phyloP scores from a whole-genome alignment of 192 early-diverging fungal species.

The Haplosporangium gracile region DNA sequence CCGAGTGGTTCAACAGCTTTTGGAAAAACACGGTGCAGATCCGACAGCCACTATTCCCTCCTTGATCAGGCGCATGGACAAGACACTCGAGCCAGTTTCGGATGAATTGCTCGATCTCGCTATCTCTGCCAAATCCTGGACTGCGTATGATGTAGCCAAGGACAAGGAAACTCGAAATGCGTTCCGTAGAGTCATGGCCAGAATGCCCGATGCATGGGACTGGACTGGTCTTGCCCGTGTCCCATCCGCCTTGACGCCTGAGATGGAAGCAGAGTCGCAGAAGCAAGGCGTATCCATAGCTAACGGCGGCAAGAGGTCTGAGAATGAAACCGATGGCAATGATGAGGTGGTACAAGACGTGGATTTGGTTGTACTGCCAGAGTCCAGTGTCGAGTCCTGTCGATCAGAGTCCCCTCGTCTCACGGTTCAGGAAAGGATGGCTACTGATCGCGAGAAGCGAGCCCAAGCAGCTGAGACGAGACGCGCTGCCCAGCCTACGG shows the following conservation, averaged over 20 bases:
- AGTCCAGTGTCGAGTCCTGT: neutral
- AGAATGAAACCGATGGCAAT: constrained; percentile 67
- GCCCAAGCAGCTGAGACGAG: constrained; percentile 83
- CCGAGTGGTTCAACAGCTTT: constrained; percentile 70
- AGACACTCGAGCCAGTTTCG: neutral
- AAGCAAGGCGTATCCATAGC: constrained; percentile 70
- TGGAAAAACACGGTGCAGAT: constrained; percentile 74
- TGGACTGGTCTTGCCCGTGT: constrained; percentile 65
- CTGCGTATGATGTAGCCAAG: constrained; percentile 75
- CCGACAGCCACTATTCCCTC: constrained; percentile 62
- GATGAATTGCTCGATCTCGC: neutral
- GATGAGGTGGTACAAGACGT: constrained; percentile 37
- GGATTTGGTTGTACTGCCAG: constrained; percentile 54
- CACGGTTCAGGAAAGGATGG: constrained; percentile 74
- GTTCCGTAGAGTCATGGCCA: constrained; percentile 75
- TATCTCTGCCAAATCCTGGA: constrained; percentile 10
- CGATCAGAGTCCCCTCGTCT: constrained; percentile 52
- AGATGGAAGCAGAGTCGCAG: constrained; percentile 73
- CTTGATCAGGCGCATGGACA: neutral
- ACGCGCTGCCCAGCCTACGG: constrained; percentile 13
- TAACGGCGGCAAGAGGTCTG: constrained; percentile 62
- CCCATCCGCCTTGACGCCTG: constrained; percentile 74
- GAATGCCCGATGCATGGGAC: constrained; percentile 71
- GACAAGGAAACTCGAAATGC: constrained; percentile 76
- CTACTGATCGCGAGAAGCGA: constrained; percentile 83